phyloP scores from a whole-genome alignment of 2,329 filamentous ascomycete genomes.

The Phoma sp. region DNA sequence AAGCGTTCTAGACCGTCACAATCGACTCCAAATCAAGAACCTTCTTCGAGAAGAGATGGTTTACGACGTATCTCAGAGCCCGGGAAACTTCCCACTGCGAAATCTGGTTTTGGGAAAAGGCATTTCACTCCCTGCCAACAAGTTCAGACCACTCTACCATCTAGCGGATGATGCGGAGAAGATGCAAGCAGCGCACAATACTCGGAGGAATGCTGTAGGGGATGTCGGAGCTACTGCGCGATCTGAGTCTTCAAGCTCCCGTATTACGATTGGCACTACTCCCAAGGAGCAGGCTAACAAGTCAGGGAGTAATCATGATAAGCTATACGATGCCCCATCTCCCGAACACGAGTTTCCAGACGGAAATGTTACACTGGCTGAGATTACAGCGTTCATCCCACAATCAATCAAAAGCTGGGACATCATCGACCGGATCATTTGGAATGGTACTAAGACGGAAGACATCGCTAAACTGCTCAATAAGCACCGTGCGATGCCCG shows the following conservation, averaged over 20 bases:
- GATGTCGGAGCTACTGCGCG: background rate
- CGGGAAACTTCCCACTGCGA: slow-evolving; percentile 2
- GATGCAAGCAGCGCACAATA: background rate
- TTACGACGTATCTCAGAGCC: background rate
- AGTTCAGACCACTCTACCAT: slow-evolving; percentile 15
- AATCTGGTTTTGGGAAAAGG: background rate
- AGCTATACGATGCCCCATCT: slow-evolving; percentile 24
- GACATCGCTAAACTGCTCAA: slow-evolving; percentile 27
- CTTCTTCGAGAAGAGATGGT: background rate
- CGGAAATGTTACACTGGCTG: slow-evolving; percentile 34
- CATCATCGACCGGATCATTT: slow-evolving; percentile 30
- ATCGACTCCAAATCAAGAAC: background rate
- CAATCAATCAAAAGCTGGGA: slow-evolving; percentile 31
- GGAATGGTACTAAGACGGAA: slow-evolving; percentile 24
- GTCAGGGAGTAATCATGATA: slow-evolving; percentile 12
- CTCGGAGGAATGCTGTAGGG: background rate
- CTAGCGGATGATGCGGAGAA: background rate
- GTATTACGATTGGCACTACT: background rate
- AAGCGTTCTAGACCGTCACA: background rate
- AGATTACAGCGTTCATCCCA: slow-evolving; percentile 34
- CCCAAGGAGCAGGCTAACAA: background rate
- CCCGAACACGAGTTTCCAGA: slow-evolving; percentile 24
- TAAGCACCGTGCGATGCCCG: slow-evolving; percentile 20
- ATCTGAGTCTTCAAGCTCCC: background rate
- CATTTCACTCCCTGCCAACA: background rate